phyloP scores from a whole-genome alignment of 805 yeast species.

The Ogataea paradorogensis region DNA sequence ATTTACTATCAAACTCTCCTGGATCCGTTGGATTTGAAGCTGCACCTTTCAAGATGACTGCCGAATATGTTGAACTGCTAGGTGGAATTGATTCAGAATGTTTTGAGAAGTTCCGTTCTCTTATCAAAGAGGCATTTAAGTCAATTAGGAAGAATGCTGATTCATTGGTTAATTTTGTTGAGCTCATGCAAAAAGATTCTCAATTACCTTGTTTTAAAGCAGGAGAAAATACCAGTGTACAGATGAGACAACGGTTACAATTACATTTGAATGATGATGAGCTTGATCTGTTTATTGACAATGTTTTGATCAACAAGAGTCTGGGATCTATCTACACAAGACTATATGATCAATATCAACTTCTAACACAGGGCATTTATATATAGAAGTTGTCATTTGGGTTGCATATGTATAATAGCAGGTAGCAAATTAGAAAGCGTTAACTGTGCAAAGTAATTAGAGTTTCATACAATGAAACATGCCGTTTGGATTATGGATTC shows the following conservation, averaged over 20 bases:
- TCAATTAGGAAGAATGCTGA: slow-evolving; percentile 72
- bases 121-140: slow-evolving; percentile 72
- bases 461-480: slow-evolving; percentile 24
- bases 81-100: slow-evolving; percentile 72
- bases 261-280: slow-evolving; percentile 70
- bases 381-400: slow-evolving; percentile 36
- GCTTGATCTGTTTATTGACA: slow-evolving; percentile 75
- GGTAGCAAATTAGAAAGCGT: background rate
- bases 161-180: slow-evolving; percentile 77
- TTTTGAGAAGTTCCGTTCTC: slow-evolving; percentile 55
- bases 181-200: slow-evolving; percentile 91
- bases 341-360: slow-evolving; percentile 91
- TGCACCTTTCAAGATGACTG: slow-evolving; percentile 91
- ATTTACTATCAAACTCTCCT: slow-evolving; percentile 87
- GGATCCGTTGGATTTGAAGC: slow-evolving; percentile 98
- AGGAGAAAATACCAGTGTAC: slow-evolving; percentile 78
- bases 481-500: slow-evolving; percentile 42
- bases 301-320: slow-evolving; percentile 71
- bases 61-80: slow-evolving; percentile 82
- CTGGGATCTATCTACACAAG: slow-evolving; percentile 86
- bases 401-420: slow-evolving; percentile 7
- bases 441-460: slow-evolving; percentile 6
- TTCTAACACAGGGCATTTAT: slow-evolving; percentile 93
- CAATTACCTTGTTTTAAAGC: slow-evolving; percentile 86
- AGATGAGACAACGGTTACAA: slow-evolving; percentile 79